Evolutionary conservation across 75 land plant genomes (phyloP), one percentile per base, ranked within the genome.

Genomic region (Pinus albicaulis): DNA sequence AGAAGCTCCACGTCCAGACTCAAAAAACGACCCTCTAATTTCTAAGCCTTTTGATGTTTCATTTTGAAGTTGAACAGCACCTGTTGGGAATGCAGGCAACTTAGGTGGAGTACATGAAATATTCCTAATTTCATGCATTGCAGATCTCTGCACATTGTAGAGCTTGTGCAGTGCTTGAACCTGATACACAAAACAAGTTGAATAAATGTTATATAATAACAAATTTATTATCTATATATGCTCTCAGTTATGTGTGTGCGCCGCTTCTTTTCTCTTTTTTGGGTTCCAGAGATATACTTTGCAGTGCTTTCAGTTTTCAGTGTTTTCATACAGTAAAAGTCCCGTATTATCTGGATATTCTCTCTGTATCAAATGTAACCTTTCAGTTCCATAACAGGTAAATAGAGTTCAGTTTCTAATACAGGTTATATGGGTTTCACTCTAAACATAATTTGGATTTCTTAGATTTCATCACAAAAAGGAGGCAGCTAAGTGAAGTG

Each of bases 101-200:
- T 68, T 68, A 44, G 23, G 71, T 7, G 53, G 48, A 68, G 48
- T 36, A 68, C 31, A 68, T 19, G 71, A 68, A 68, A 28, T 41
- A 36, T 38, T 68, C 34, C 71, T 66, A n/a, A 68, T 68, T 41
- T 68, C 71, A 68, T 68, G 71, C 71, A 68, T 68, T 68, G 23
- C 71, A 36, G 71, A 68, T 68, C 71, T 68, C 48, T 68, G 71
- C 17, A 41, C 41, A 68, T 41, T 20, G 48, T 68, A 68, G 44
- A 68, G 44, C 48, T 34, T 68, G 52, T 68, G 71, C 23, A 68
- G 71, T 41, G 71, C 71, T 44, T 68, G 31, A 68, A 68, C 71
- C 71, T 68, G 71, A 38, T 36, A 68, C 24, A 68, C 52, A 68
- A 68, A 41, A 68, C n/a, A 7, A n/a, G 10, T 19, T 66, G 19